Base-by-base conservation (phyloP, 441 rosid species). In the Pelargonium exstipulatum region DNA sequence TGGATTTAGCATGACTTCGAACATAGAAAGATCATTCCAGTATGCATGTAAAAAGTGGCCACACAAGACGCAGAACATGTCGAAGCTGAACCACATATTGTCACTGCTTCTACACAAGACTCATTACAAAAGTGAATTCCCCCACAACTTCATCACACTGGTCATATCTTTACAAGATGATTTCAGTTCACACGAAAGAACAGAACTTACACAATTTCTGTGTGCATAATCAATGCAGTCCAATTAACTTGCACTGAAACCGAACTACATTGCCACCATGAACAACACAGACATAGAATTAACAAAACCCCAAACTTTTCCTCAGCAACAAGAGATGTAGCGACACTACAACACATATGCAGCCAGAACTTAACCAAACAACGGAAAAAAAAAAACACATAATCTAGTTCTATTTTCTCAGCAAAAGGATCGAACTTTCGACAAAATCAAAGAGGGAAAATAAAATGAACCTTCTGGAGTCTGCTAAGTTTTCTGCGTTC, bases 401-500 rank as follows among this genome's bases (percentile, higher is more conserved):
- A 29, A 51, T 24, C 49, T 35, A 20, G 17, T n/a, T 13, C 14
- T 29, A 12, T 6, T 62, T n/a, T 10, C 43, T 24, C n/a, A 0
- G 37, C 65, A 62, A 62, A 61, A 66, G 51, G 67, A 72, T 3
- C 7, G 20, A 14, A 62, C 42, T 20, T 14, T 12, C 42, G 26
- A 69, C 24, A 5, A 6, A 75, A 71, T 22, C 63, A 53, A 35
- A 9, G 14, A 10, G 18, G 9, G 4, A 6, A 10, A 45, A 2
- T n/a, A 2, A 9, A 20, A 57, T 62, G 18, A 70, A 79, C 89
- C 87, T 65, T 60, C 32, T 69, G 69, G 2, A 72, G 29, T 2
- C 69, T 76, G 0, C 17, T 71, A 70, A 66, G 77, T 17, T 71
- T 70, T 69, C 96, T 76, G 35, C 86, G 84, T 5, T 78, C 74